These are phyloP conservation scores for Nakaseomyces glabratus DNA, from an alignment of 1,139 yeast genomes.

Conservation along the genomic window DNA sequence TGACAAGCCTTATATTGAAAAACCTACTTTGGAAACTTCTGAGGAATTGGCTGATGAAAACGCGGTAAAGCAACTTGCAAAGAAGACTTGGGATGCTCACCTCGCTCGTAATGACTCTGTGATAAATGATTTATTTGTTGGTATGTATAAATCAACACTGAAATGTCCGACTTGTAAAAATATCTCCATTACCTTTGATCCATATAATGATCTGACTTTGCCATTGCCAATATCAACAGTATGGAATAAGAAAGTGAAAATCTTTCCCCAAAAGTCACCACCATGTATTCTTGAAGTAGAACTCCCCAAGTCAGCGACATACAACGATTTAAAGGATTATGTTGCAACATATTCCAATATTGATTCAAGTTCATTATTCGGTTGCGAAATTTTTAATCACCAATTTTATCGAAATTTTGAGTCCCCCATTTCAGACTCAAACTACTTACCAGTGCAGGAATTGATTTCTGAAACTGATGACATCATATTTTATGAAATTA, in stretches of 20 bases:
- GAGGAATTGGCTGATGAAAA: slow-evolving; percentile 45
- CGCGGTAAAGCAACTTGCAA: slow-evolving; percentile 56
- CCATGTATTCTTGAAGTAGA: slow-evolving; percentile 59
- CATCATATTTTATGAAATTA: slow-evolving; percentile 61
- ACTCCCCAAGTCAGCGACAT: slow-evolving; percentile 55
- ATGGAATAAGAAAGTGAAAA: slow-evolving; percentile 61
- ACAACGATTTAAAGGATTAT: slow-evolving; percentile 54
- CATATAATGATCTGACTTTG: slow-evolving; percentile 80
- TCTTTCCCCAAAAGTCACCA: slow-evolving; percentile 50
- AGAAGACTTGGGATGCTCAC: slow-evolving; percentile 74
- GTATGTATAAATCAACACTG: slow-evolving; percentile 80
- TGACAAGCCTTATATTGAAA: slow-evolving; percentile 78
- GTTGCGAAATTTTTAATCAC: slow-evolving; percentile 63
- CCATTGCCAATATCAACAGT: slow-evolving; percentile 74
- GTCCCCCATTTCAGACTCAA: slow-evolving; percentile 45
- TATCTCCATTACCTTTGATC: slow-evolving; percentile 86
- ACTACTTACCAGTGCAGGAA: slow-evolving; percentile 61
- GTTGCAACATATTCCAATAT: slow-evolving; percentile 46
- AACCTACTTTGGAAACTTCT: slow-evolving; percentile 62
- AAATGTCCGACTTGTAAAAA: slow-evolving; percentile 80
- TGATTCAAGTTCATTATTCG: slow-evolving; percentile 40
- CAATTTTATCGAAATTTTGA: slow-evolving; percentile 67
- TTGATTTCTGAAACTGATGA: slow-evolving; percentile 56
- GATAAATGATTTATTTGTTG: slow-evolving; percentile 79
- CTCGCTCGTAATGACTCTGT: slow-evolving; percentile 76